phyloP scores from a whole-genome alignment of 305 asterid species.

The Fraxinus greggii region DNA sequence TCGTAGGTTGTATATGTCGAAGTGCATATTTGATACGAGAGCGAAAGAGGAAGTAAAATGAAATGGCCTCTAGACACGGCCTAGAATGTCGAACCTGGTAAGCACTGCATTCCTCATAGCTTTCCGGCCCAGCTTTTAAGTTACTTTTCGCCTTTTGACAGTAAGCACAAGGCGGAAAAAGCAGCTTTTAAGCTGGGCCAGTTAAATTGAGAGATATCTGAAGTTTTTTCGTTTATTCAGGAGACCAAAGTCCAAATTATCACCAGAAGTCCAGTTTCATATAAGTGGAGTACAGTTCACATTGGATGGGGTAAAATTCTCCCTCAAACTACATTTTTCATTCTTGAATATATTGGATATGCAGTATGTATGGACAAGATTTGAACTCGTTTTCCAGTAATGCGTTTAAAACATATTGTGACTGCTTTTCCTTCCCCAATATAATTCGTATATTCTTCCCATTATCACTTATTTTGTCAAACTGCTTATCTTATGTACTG shows the following conservation, averaged over 20 bases:
- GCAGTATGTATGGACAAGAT: not conserved
- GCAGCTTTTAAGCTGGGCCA: not conserved
- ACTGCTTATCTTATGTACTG: not conserved
- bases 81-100: slow-evolving; percentile 41
- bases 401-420: not conserved
- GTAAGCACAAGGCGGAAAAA: not conserved
- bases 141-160: not conserved
- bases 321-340: not conserved
- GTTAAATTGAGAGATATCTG: not conserved
- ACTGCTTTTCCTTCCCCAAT: not conserved
- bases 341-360: not conserved
- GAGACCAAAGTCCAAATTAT: slow-evolving; percentile 39
- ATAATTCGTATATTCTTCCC: not conserved
- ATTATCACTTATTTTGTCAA: not conserved
- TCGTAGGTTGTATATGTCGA: not conserved
- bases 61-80: slow-evolving; percentile 48
- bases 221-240: slow-evolving; percentile 27
- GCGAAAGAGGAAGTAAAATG: slow-evolving; percentile 10
- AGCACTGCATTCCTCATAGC: not conserved
- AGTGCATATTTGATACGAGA: not conserved
- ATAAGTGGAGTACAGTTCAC: slow-evolving; percentile 45
- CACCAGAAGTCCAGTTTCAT: slow-evolving; percentile 48
- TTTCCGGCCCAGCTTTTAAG: not conserved
- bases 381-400: not conserved
- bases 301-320: slow-evolving; percentile 52